phyloP scores from a whole-genome alignment of 164 flowering plant species.

The Dillenia turbinata region DNA sequence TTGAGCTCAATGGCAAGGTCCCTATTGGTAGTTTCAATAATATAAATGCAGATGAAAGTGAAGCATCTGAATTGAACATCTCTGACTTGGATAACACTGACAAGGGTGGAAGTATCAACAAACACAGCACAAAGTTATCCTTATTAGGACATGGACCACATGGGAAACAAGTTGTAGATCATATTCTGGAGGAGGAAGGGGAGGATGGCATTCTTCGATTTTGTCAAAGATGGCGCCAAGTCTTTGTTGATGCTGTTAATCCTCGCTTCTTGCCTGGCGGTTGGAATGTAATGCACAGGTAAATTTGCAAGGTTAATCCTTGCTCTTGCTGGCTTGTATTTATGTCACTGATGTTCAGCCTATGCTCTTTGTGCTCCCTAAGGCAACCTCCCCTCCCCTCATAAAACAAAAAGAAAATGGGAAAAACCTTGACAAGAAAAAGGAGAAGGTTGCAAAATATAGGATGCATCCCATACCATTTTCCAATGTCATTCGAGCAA shows the following conservation, averaged over 20 bases:
- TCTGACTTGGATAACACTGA: conserved; percentile 16
- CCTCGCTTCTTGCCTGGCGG: conserved; percentile 91
- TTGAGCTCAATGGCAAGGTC: conserved; percentile 10
- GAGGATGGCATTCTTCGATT: conserved; percentile 75
- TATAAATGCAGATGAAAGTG: conserved; percentile 10
- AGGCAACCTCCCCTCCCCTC: no score
- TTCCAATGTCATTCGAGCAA: no score
- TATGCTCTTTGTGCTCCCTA: no score
- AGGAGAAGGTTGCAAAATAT: no score
- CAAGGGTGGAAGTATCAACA: conserved; percentile 21
- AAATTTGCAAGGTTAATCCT: conserved; percentile 3
- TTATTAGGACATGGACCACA: conserved; percentile 97
- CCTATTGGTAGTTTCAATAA: conserved; percentile 1
- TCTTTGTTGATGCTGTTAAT: conserved; percentile 77
- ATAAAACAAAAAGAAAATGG: no score
- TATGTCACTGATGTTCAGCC: no score
- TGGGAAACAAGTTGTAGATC: conserved; percentile 83
- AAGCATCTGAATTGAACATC: conserved; percentile 11
- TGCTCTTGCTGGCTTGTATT: background rate
- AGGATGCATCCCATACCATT: no score
- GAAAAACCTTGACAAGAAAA: no score
- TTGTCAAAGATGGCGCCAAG: conserved; percentile 95
- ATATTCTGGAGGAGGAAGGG: conserved; percentile 56
- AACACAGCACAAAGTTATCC: conserved; percentile 56
- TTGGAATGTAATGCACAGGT: conserved; percentile 98